A percentile compares a stretch with the other conserved stretches of the same genome.
Evolutionary conservation across 176 grass and related monocot species (phyloP).

Genomic region (Avena sativa): DNA sequence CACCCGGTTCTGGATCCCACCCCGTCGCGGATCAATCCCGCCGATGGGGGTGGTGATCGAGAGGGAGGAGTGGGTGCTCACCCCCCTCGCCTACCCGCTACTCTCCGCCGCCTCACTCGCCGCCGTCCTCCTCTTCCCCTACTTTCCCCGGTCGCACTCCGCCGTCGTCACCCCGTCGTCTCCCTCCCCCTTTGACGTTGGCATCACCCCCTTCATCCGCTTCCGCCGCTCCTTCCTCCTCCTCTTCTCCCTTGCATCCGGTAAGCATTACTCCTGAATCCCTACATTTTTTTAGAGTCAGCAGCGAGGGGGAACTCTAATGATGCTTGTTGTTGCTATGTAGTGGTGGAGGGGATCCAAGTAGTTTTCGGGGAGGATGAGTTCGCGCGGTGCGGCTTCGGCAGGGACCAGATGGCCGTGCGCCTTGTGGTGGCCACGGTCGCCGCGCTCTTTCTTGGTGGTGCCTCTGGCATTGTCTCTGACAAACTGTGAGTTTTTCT

Average conservation of each 20-base stretch:
- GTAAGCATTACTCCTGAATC: constrained; percentile 35
- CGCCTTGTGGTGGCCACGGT: constrained; percentile 49
- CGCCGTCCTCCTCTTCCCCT: constrained; percentile 67
- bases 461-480: constrained; percentile 68
- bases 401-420: constrained; percentile 69
- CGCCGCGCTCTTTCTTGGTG: constrained; percentile 59
- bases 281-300: neutral
- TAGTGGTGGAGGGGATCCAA: constrained; percentile 75
- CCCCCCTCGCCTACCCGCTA: constrained; percentile 60
- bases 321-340: constrained; percentile 30
- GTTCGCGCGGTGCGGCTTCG: constrained; percentile 59
- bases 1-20: neutral
- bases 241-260: constrained; percentile 80
- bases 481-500: constrained; percentile 71
- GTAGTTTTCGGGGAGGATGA: constrained; percentile 84
- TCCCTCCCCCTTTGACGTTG: constrained; percentile 61
- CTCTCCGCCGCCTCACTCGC: constrained; percentile 63
- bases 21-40: neutral
- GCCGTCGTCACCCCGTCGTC: constrained; percentile 4
- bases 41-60: constrained; percentile 85
- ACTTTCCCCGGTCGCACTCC: constrained; percentile 55
- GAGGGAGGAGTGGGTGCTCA: constrained; percentile 76
- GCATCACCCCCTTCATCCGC: constrained; percentile 52
- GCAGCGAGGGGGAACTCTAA: neutral
- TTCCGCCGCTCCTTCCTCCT: constrained; percentile 80